A percentile compares a stretch with the other conserved stretches of the same genome.
Evolutionary conservation across 768 basidiomycete genomes (phyloP).

Genomic region (Dacryopinax primogenitus): DNA sequence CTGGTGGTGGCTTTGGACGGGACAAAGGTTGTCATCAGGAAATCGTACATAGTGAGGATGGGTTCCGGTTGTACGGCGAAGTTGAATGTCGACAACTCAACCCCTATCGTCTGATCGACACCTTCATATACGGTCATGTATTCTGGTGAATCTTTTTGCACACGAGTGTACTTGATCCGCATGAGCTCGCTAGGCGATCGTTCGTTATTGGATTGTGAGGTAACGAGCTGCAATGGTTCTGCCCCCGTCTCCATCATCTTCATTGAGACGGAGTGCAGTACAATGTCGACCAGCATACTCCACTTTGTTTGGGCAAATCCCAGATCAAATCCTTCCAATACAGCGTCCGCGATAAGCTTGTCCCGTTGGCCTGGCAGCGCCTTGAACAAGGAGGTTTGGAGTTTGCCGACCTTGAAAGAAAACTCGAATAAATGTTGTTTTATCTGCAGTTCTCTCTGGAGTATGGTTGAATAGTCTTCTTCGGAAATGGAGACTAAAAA

Average conservation of each 20-base stretch:
- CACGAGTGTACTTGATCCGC: slow-evolving; percentile 61
- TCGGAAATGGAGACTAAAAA: slow-evolving; percentile 10
- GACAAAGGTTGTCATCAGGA: slow-evolving; percentile 94
- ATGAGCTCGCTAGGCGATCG: slow-evolving; percentile 46
- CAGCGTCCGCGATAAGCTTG: slow-evolving; percentile 61
- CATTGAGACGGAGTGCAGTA: slow-evolving; percentile 67
- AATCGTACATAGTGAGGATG: slow-evolving; percentile 82
- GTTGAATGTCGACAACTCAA: slow-evolving; percentile 79
- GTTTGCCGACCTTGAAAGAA: slow-evolving; percentile 70
- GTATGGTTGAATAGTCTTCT: slow-evolving; percentile 23
- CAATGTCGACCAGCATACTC: slow-evolving; percentile 76
- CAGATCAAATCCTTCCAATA: slow-evolving; percentile 65
- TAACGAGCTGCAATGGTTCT: slow-evolving; percentile 48
- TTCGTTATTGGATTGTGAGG: slow-evolving; percentile 40
- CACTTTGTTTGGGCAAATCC: slow-evolving; percentile 63
- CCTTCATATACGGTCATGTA: slow-evolving; percentile 66
- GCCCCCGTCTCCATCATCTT: slow-evolving; percentile 47
- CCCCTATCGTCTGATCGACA: slow-evolving; percentile 76
- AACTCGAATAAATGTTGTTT: slow-evolving; percentile 64
- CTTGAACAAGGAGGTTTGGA: slow-evolving; percentile 69
- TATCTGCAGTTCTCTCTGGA: slow-evolving; percentile 34
- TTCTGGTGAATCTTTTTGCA: slow-evolving; percentile 75
- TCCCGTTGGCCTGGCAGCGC: slow-evolving; percentile 46
- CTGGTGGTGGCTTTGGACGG: slow-evolving; percentile 26
- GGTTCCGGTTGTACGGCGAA: slow-evolving; percentile 83